Base-by-base conservation (phyloP, 257 asterid species). In the Solanum dulcamara region DNA sequence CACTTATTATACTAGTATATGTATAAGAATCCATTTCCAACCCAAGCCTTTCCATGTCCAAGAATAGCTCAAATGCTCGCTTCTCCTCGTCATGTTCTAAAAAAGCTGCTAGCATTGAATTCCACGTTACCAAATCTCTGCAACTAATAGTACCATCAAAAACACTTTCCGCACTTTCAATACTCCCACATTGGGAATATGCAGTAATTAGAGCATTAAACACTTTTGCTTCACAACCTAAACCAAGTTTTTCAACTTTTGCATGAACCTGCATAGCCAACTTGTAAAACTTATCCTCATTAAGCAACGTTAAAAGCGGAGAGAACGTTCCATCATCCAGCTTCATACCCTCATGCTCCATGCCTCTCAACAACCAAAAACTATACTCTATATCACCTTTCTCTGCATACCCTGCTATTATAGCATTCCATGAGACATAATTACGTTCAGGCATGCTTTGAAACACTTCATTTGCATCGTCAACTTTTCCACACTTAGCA, bases 371-470 rank as follows among this genome's bases (percentile, higher is more conserved):
- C 84, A 93, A 86, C 79, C 86, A 87, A 81, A 93, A 83, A 80
- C 97, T 92, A 55, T 85, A 88, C 13, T 66, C 68, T 2, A 81
- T 46, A 74, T 92, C 85, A 10, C 97, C 94, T 8, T 38, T 87
- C 62, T 90, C 98, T 3, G 94, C 91, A 88, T 92, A 92, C 44
- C 96, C 98, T 60, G 95, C 93, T 79, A 96, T 92, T 91, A 96
- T 85, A 84, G 97, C 94, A 64, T 94, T 96, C 99, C 98, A 95
- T 20, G 99, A 93, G 44, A 95, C 96, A 11, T 91, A 66, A 88
- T 93, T 95, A 77, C 94, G 90, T 68, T 89, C 93, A 30, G 84
- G 91, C 97, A 95, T 92, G 87, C 83, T 53, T 33, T 60, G 50
- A 85, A 96, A 94, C 86, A 92, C 96, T 84, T 70, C 86, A 66